Evolutionary conservation across 148 eudicot genomes (phyloP), one percentile per base, ranked within the genome.

Genomic region (Fagopyrum esculentum): DNA sequence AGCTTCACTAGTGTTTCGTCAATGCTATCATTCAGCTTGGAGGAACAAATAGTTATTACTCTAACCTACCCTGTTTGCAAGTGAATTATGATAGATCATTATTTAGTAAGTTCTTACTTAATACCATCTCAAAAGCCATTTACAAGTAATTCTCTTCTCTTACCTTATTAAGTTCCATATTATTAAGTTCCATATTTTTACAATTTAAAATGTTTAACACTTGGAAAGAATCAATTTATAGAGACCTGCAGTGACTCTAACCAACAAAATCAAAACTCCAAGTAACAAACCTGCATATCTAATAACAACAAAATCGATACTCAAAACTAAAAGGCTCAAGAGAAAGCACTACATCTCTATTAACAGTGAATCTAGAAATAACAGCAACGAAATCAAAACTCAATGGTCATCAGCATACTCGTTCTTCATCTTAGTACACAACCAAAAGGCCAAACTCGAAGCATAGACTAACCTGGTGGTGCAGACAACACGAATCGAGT

Each of bases 71-170:
- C 5, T 72, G 35, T 35, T 44, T 17, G 13, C 3, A 5, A 56
- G 22, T 17, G 6, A 3, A 17, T 19, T 4, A 9, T 57, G 30
- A 2, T n/a, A 9, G 8, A 10, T 71, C 89, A 91, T 5, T 22
- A 22, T 22, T 22, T 22, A 22, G 26, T 22, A 22, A 22, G 26
- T 22, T 22, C 26, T 22, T 22, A 91, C 97, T 73, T 80, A 91
- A 78, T 93, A 93, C 78, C 98, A 93, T 75, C 82, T 93, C 16
- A 93, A 93, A 82, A 91, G 97, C 84, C 98, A 93, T 84, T 85
- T 93, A 76, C 97, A 91, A 93, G 93, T 57, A 81, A 75, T 22
- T 22, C 26, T 22, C 26, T 52, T 74, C 57, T 16, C 4, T 48
- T 55, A 11, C 44, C 63, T 17, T 57, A 9, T 6, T n/a, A 19